Conservation (phyloP, 805 yeast genomes). For the Komagataella pastoris region DNA sequence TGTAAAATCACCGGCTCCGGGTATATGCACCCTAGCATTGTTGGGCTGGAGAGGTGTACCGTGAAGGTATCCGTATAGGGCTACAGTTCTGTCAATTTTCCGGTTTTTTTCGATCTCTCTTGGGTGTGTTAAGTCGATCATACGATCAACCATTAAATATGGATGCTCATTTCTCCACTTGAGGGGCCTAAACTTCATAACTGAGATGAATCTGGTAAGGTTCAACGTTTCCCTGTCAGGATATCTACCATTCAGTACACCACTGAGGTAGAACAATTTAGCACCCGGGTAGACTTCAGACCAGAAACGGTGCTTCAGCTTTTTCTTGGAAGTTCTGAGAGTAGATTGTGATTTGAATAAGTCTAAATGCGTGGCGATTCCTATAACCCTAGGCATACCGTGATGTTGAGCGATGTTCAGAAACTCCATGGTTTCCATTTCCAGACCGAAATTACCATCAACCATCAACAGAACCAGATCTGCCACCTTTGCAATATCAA, state of each 20-base stretch:
- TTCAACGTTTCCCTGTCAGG: slow-evolving; percentile 95
- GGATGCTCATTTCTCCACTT: slow-evolving; percentile 99
- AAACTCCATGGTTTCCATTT: slow-evolving; percentile 99
- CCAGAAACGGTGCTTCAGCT: slow-evolving; percentile 92
- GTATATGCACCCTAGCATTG: slow-evolving; percentile 75
- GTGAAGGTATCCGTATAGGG: slow-evolving; percentile 87
- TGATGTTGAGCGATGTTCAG: slow-evolving; percentile 93
- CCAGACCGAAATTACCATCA: slow-evolving; percentile 96
- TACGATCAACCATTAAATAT: slow-evolving; percentile 78
- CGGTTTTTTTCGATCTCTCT: slow-evolving; percentile 62
- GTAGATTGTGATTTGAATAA: slow-evolving; percentile 84
- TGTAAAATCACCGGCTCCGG: slow-evolving; percentile 88
- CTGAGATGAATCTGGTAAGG: slow-evolving; percentile 82
- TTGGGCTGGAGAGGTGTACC: slow-evolving; percentile 72
- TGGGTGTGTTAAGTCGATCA: slow-evolving; percentile 90
- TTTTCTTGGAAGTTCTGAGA: slow-evolving; percentile 80
- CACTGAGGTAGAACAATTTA: slow-evolving; percentile 83
- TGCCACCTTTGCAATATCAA: slow-evolving; percentile 90
- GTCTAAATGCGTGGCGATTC: slow-evolving; percentile 92
- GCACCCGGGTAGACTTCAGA: slow-evolving; percentile 99
- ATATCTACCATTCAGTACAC: slow-evolving; percentile 93
- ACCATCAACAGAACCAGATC: slow-evolving; percentile 81
- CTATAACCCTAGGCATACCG: slow-evolving; percentile 96
- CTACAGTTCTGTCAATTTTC: slow-evolving; percentile 79
- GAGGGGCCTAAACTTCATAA: slow-evolving; percentile 97